A percentile compares a stretch with the other conserved stretches of the same genome.
Conservation (phyloP, 148 eudicot species). For the Bassia scoparia region DNA sequence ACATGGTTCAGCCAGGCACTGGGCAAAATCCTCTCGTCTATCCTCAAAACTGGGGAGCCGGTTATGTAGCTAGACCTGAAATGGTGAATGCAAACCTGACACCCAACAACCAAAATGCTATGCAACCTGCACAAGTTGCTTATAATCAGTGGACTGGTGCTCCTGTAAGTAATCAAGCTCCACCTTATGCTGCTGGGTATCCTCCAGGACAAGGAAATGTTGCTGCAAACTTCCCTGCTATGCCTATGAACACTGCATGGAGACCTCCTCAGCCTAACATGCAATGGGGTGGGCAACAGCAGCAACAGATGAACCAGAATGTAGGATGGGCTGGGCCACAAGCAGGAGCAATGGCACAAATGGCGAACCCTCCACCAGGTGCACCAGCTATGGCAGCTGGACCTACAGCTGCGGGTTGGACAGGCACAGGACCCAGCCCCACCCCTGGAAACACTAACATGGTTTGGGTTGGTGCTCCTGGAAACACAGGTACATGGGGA, state of each 20-base stretch:
- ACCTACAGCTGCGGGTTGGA: conserved; percentile 43
- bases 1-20: conserved; percentile 26
- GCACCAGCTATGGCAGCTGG: conserved; percentile 41
- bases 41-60: conserved; percentile 47
- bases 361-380: conserved; percentile 38
- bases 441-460: conserved; percentile 37
- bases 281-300: conserved; percentile 50
- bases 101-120: conserved; percentile 22
- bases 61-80: conserved; percentile 35
- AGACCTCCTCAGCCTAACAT: conserved; percentile 43
- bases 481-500: conserved; percentile 39
- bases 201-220: conserved; percentile 39
- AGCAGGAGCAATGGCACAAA: conserved; percentile 23
- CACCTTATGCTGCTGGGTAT: conserved; percentile 40
- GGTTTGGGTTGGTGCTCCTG: conserved; percentile 46
- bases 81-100: conserved; percentile 15
- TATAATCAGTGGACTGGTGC: conserved; percentile 56
- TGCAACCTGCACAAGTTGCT: conserved; percentile 38
- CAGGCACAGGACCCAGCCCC: conserved; percentile 27
- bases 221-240: conserved; percentile 36
- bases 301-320: conserved; percentile 47
- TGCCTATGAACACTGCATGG: conserved; percentile 41
- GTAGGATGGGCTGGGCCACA: conserved; percentile 58
- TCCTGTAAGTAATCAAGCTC: conserved; percentile 31
- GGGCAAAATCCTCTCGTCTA: conserved; percentile 38